Evolutionary conservation across 495 filamentous ascomycete species (phyloP).

Genomic region (Neurospora sp.): DNA sequence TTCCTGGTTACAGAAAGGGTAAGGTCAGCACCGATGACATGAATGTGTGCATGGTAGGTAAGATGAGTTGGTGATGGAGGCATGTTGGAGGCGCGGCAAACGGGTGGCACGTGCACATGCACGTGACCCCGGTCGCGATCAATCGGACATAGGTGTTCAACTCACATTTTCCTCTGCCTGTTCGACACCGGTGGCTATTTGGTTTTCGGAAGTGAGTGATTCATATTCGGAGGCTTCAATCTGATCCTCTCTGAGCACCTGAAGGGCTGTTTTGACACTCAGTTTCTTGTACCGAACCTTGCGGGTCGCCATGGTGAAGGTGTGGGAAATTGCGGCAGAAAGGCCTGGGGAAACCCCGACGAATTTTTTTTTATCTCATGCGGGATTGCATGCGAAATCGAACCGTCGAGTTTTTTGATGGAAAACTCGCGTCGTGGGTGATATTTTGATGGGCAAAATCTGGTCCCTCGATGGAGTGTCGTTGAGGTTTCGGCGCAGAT

Average conservation of each 20-base stretch:
- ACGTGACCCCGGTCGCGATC: slow-evolving; percentile 33
- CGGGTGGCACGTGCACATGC: slow-evolving; percentile 42
- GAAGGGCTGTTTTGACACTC: slow-evolving; percentile 73
- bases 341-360: slow-evolving; percentile 37
- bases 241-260: slow-evolving; percentile 78
- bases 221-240: slow-evolving; percentile 66
- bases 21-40: slow-evolving; percentile 19
- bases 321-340: slow-evolving; percentile 27
- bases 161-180: slow-evolving; percentile 93
- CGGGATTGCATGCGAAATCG: slow-evolving; percentile 45
- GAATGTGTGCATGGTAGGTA: slow-evolving; percentile 3
- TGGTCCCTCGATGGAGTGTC: slow-evolving; percentile 53
- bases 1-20: slow-evolving; percentile 53
- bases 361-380: slow-evolving; percentile 36
- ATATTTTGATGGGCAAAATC: slow-evolving; percentile 51
- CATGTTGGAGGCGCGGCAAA: slow-evolving; percentile 8
- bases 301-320: slow-evolving; percentile 54
- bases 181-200: slow-evolving; percentile 94
- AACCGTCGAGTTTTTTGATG: slow-evolving; percentile 47
- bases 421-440: slow-evolving; percentile 35
- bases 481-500: slow-evolving; percentile 46
- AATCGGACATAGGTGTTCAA: slow-evolving; percentile 37
- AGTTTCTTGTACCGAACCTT: slow-evolving; percentile 86
- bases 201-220: slow-evolving; percentile 42
- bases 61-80: slow-evolving; percentile 23